Percentiles rank a stretch among this genome's conserved stretches.
Evolutionary conservation across 495 filamentous ascomycete species (phyloP).

Genomic region (Pseudotulostoma volvatum): DNA sequence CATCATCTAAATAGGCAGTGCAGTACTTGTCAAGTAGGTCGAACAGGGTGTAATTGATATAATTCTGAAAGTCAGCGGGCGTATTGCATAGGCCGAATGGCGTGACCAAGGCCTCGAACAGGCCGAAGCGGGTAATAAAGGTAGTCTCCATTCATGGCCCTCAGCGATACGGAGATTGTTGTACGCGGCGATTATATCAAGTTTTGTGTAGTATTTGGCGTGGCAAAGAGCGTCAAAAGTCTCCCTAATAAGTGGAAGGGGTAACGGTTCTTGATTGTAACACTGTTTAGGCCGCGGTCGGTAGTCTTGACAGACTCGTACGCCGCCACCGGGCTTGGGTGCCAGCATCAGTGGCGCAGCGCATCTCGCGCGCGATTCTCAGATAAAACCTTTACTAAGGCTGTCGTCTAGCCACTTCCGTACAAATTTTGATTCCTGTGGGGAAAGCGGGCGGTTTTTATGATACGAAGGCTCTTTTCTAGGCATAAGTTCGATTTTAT

Average conservation of each 20-base stretch:
- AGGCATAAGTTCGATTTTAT: not conserved
- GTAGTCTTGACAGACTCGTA: not conserved
- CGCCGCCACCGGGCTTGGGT: not conserved
- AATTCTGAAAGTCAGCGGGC: not conserved
- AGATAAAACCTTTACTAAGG: too few species aligned
- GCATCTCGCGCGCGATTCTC: too few species aligned
- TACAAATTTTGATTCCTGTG: not conserved
- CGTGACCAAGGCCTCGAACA: not conserved
- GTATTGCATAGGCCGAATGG: not conserved
- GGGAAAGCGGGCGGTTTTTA: not conserved
- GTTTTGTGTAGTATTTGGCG: not conserved
- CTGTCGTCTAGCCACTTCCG: not conserved
- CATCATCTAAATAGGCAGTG: constrained; percentile 16
- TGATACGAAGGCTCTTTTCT: not conserved
- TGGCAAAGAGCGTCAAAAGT: not conserved
- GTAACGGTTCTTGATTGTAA: not conserved
- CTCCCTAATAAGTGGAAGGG: not conserved
- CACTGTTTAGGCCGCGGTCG: not conserved
- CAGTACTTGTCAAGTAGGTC: constrained; percentile 15
- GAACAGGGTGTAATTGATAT: constrained; percentile 4
- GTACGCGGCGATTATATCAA: not conserved
- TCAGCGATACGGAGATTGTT: not conserved
- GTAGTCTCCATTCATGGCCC: not conserved
- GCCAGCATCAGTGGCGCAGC: too few species aligned
- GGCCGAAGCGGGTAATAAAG: not conserved